Percentiles rank a stretch among this genome's conserved stretches.
phyloP scores from a whole-genome alignment of 768 basidiomycete genomes.

The Dacryopinax primogenitus region DNA sequence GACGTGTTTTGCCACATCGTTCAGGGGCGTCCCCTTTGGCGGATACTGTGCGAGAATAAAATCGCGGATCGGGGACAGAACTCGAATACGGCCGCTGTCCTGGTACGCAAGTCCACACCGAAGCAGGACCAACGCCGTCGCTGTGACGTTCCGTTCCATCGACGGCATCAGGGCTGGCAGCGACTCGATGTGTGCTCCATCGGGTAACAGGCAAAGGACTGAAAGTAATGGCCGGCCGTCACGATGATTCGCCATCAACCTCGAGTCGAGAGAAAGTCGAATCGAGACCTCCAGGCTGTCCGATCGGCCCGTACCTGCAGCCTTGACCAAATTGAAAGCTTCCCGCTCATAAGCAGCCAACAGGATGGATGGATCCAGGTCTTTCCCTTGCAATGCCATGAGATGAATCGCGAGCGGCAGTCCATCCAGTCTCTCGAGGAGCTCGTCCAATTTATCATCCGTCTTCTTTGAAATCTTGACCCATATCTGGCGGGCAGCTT shows the following conservation, averaged over 20 bases:
- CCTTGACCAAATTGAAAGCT: background rate
- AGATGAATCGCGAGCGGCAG: background rate
- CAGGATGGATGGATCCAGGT: background rate
- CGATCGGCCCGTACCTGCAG: background rate
- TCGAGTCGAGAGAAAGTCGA: background rate
- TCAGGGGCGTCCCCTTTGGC: background rate
- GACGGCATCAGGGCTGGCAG: background rate
- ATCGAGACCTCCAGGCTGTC: background rate
- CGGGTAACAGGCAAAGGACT: background rate
- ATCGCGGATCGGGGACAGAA: background rate
- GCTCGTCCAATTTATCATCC: background rate
- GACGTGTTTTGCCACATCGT: background rate
- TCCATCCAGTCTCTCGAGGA: background rate
- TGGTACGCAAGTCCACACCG: background rate
- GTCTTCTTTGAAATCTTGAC: background rate
- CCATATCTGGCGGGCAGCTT: background rate
- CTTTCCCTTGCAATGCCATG: too few relatives aligned
- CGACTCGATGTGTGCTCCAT: background rate
- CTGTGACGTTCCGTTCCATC: background rate
- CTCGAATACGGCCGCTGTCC: background rate
- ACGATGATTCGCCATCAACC: background rate
- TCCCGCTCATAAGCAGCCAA: background rate
- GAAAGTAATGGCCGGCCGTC: background rate
- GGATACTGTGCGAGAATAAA: background rate
- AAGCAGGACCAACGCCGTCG: background rate